Evolutionary conservation across 495 filamentous ascomycete genomes (phyloP), one percentile per base, ranked within the genome.

Genomic region (Chaetomium cochliodes): DNA sequence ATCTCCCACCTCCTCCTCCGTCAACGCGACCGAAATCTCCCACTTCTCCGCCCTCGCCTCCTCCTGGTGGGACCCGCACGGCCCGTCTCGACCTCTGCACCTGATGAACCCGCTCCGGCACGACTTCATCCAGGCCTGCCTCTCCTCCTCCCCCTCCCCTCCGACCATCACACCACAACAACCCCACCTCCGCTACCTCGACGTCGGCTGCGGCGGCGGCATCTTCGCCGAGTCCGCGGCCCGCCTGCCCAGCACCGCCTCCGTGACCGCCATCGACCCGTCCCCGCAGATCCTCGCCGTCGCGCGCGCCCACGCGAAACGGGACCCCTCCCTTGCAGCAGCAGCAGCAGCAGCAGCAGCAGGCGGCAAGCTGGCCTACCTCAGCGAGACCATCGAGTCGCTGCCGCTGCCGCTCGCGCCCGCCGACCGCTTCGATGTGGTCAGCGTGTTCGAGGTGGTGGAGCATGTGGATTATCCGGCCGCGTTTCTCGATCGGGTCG

Each of bases 41-140:
- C 94, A 98, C 79, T 98, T 98, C 84, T 90, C 91, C 70, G 84
- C 87, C 66, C 91, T 98, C 65, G 94, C 96, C 71, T 90, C 88
- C 69, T 87, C 87, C 70, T 98, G 94, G 94, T 98, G 94, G 94
- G 96, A 98, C 77, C 91, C 94, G 2, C 87, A 96, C 77, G 94
- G 94, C 59, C 87, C 92, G 22, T 97, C 92, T 0, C 87, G 93
- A 16, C 87, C 96, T 66, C 87, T 98, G 2, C 96, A 98, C 76
- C 87, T 96, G 55, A 98, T 98, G 94, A 98, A 98, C 80, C 94
- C 96, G 12, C 86, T 96, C 49, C 92, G 94, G 39, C 92, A 97
- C 76, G 87, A 92, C 72, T 98, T 98, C 79, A 94, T 98, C 74
- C 77, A 79, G 3, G 74, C 79, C 42, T 96, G 93, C 69, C 87